phyloP scores from a whole-genome alignment of 2,329 filamentous ascomycete species.

The Paecilomyces formosus region DNA sequence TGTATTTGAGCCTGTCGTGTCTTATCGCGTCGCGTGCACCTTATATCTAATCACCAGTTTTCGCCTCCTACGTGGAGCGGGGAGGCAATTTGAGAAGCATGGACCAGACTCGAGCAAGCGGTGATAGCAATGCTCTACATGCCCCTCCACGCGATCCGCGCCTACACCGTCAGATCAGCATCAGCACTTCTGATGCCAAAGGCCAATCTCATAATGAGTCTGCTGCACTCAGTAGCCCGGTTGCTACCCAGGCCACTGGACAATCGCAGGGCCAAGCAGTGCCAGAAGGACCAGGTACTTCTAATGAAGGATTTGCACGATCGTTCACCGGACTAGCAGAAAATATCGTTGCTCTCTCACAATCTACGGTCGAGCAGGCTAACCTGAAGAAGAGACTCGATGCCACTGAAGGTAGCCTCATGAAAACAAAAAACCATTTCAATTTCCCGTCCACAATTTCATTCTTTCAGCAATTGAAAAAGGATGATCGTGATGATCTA shows the following conservation, averaged over 20 bases:
- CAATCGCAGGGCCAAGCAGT: background rate
- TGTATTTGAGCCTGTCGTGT: background rate
- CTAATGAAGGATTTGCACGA: slow-evolving; percentile 35
- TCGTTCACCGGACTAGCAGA: slow-evolving; percentile 14
- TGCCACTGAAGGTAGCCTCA: slow-evolving; percentile 29
- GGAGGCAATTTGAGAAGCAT: background rate
- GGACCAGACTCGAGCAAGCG: background rate
- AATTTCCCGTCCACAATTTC: slow-evolving; percentile 17
- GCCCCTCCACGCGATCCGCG: slow-evolving; percentile 14
- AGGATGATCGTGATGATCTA: slow-evolving; percentile 14
- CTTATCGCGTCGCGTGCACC: background rate
- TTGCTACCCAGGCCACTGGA: background rate
- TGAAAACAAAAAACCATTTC: slow-evolving; percentile 11
- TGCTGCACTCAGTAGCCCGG: background rate
- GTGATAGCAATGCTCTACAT: background rate
- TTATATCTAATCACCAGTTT: background rate
- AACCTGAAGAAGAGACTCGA: slow-evolving; percentile 21
- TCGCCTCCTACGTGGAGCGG: background rate
- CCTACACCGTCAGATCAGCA: slow-evolving; percentile 4
- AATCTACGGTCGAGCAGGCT: slow-evolving; percentile 17
- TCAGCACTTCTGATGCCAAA: background rate
- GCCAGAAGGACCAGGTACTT: background rate
- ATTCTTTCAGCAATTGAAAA: slow-evolving; percentile 11
- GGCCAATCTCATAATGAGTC: background rate
- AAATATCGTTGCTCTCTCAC: slow-evolving; percentile 14